Evolutionary conservation across 129 eudicot genomes (phyloP), one percentile per base, ranked within the genome.

Genomic region (Logfia minima): DNA sequence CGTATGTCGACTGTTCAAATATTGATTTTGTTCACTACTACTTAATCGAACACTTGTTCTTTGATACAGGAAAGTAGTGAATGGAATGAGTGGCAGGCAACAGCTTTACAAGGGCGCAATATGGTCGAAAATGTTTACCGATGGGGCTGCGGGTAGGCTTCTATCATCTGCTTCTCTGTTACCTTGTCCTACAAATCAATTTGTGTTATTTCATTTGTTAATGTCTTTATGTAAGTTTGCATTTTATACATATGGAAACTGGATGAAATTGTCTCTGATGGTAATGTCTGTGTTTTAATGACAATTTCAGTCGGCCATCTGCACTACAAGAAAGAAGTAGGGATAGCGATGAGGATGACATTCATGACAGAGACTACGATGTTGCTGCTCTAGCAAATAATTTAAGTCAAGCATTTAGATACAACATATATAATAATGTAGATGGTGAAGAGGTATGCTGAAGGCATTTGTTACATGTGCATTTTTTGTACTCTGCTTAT

Each of bases 101-200:
- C 92, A 56, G 85, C 78, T 81, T 67, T 92, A 74, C 98, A 90
- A 73, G 94, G 88, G 82, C 93, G 94, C 76, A 90, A 90, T 71
- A 66, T 81, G 75, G 77, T 92, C 10, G 96, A 90, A 81, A 90
- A 92, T 72, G 98, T 92, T 21, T 82, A 90, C 63, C 90, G 96
- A 11, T 92, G 98, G 98, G 89, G 90, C 79, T 92, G 98, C 53
- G 98, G 98, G 98, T 88, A 88, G 75, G 90, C 35, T 74, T 45
- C 17, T 45, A 45, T 45, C 52, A 45, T 45, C 17, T 45, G 4
- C 52, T 45, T 45, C 84, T 76, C 78, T 77, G n/a, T 37, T 17
- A 65, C 43, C 8, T n/a, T 24, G 37, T 65, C 52, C 37, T 61
- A 2, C 4, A 45, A 45, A 45, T 45, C 52, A 45, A 45, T 7